phyloP scores from a whole-genome alignment of 2,329 filamentous ascomycete genomes.

The Penicillium griseofulvum region DNA sequence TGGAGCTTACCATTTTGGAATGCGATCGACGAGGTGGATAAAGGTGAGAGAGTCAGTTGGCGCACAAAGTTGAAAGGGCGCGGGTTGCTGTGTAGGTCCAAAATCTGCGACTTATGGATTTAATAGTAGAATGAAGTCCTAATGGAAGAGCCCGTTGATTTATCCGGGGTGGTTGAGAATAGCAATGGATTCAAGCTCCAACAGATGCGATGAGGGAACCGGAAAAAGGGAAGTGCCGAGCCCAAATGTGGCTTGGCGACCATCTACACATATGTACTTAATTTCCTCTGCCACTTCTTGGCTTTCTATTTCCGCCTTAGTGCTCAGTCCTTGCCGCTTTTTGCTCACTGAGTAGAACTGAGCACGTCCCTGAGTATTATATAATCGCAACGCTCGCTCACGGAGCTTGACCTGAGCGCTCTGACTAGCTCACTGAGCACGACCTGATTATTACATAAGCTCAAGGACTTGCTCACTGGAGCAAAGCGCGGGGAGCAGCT shows the following conservation, averaged over 20 bases:
- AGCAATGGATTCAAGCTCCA: constrained; percentile 21
- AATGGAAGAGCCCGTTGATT: constrained; percentile 1
- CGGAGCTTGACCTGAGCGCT: too few relatives aligned
- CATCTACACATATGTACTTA: too few relatives aligned
- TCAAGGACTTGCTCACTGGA: too few relatives aligned
- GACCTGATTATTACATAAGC: too few relatives aligned
- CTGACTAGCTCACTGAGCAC: too few relatives aligned
- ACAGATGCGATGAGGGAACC: constrained; percentile 21
- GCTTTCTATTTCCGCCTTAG: too few relatives aligned
- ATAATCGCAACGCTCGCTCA: too few relatives aligned
- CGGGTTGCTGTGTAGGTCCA: constrained; percentile 3
- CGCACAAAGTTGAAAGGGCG: constrained; percentile 5
- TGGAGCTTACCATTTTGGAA: constrained; percentile 21
- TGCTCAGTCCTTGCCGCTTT: too few relatives aligned
- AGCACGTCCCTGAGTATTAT: too few relatives aligned
- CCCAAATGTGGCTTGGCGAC: not conserved
- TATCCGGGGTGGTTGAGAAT: constrained; percentile 10
- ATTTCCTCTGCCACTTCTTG: too few relatives aligned
- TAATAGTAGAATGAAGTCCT: not conserved
- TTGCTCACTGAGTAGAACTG: too few relatives aligned
- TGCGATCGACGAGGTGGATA: constrained; percentile 18
- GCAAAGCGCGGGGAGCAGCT: too few relatives aligned
- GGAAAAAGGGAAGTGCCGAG: constrained; percentile 26
- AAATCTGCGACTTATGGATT: not conserved
- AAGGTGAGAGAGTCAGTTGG: constrained; percentile 22